phyloP scores from a whole-genome alignment of 2,329 filamentous ascomycete genomes.

The Zymoseptoria ardabiliae region DNA sequence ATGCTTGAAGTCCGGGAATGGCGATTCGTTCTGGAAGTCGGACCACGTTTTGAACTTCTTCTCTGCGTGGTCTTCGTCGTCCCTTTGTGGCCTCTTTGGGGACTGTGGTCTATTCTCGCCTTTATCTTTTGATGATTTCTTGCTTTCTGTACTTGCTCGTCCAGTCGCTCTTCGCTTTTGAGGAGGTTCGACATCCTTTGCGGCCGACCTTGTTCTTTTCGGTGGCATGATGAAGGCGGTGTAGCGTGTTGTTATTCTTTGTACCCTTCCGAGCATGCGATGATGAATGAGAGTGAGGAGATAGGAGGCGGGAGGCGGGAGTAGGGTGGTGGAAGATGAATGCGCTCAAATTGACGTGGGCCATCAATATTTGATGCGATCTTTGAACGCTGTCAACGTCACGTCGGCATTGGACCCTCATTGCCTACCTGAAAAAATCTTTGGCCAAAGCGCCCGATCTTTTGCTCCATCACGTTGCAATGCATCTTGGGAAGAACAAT shows the following conservation, averaged over 20 bases:
- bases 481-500: too few relatives aligned
- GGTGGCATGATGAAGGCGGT: neutral
- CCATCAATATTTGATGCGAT: too few relatives aligned
- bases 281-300: too few relatives aligned
- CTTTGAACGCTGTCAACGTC: too few relatives aligned
- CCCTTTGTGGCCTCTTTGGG: neutral
- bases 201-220: neutral
- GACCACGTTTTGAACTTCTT: neutral
- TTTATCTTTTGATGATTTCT: neutral
- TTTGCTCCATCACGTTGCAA: too few relatives aligned
- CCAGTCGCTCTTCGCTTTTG: neutral
- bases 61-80: neutral
- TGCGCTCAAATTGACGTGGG: too few relatives aligned
- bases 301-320: too few relatives aligned
- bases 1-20: neutral
- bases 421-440: too few relatives aligned
- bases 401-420: too few relatives aligned
- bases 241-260: neutral
- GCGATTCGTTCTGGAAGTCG: neutral
- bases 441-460: too few relatives aligned
- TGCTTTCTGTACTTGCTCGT: neutral
- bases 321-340: too few relatives aligned
- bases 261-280: neutral
- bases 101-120: neutral
- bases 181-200: neutral